phyloP scores from a whole-genome alignment of 2,329 filamentous ascomycete genomes.

The Talaromyces sp. region DNA sequence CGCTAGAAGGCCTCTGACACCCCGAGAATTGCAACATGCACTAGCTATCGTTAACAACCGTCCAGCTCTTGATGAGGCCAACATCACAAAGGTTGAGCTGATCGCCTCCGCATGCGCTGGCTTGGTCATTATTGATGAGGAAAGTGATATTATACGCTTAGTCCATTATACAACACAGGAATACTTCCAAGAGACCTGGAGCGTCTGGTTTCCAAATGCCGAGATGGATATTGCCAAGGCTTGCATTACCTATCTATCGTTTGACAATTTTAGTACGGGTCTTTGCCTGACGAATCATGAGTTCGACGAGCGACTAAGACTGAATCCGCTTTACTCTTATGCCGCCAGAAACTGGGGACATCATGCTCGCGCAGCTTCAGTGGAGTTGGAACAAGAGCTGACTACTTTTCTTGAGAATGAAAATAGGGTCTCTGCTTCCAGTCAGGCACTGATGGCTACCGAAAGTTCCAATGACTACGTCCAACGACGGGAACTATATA shows the following conservation, averaged over 20 bases:
- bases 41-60: neutral
- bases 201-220: conserved; percentile 23
- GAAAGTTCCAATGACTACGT: neutral
- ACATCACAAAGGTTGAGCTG: conserved; percentile 24
- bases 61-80: neutral
- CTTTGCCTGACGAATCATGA: neutral
- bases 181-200: conserved; percentile 22
- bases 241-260: conserved; percentile 23
- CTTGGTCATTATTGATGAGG: conserved; percentile 28
- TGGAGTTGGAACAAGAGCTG: neutral
- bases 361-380: conserved; percentile 9
- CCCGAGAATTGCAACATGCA: conserved; percentile 33
- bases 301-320: neutral
- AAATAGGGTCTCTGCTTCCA: neutral
- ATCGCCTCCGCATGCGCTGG: conserved; percentile 29
- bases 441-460: neutral
- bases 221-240: conserved; percentile 15
- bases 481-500: neutral
- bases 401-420: neutral
- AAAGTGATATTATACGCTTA: conserved; percentile 26
- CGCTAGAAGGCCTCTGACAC: conserved; percentile 31
- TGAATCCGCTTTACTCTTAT: conserved; percentile 18
- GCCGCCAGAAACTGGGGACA: conserved; percentile 19
- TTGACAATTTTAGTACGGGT: neutral
- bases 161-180: conserved; percentile 32